phyloP scores from a whole-genome alignment of 2,329 filamentous ascomycete genomes.

The Magnaporthales sp. region DNA sequence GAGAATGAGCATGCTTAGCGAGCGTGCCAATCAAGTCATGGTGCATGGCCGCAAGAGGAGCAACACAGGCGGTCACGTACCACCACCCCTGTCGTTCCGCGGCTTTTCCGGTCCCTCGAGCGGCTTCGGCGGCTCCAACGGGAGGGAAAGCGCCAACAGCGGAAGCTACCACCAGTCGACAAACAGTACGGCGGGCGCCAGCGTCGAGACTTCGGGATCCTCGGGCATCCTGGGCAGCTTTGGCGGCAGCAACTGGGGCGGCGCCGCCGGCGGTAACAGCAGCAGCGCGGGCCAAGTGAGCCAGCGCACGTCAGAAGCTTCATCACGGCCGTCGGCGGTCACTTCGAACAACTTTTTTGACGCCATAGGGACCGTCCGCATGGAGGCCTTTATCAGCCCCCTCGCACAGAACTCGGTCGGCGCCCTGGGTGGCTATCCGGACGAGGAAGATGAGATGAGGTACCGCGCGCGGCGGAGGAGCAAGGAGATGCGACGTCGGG shows the following conservation, averaged over 20 bases:
- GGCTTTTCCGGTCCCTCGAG: slow-evolving; percentile 57
- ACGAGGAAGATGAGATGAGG: slow-evolving; percentile 41
- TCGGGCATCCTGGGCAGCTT: slow-evolving; percentile 27
- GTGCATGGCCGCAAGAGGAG: slow-evolving; percentile 77
- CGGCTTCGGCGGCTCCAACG: slow-evolving; percentile 8
- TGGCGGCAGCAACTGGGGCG: slow-evolving; percentile 11
- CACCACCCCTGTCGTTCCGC: slow-evolving; percentile 64
- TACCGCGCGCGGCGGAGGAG: slow-evolving; percentile 41
- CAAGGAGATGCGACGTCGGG: slow-evolving; percentile 43
- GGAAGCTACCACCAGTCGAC: slow-evolving; percentile 33
- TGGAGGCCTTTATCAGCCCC: slow-evolving; percentile 89
- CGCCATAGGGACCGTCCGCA: slow-evolving; percentile 81
- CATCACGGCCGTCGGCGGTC: slow-evolving; percentile 22
- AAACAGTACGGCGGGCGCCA: slow-evolving; percentile 44
- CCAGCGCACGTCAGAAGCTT: slow-evolving; percentile 47
- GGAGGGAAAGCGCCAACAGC: slow-evolving; percentile 16
- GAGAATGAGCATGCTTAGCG: slow-evolving; percentile 4
- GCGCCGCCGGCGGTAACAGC: slow-evolving; percentile 18
- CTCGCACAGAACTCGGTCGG: slow-evolving; percentile 30
- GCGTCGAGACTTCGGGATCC: slow-evolving; percentile 30
- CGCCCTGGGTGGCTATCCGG: slow-evolving; percentile 25
- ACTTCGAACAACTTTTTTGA: slow-evolving; percentile 63
- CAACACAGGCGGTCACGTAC: slow-evolving; percentile 72
- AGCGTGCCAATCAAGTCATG: slow-evolving; percentile 31
- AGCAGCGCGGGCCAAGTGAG: slow-evolving; percentile 23